Base-by-base conservation (phyloP, 805 yeast genomes). In the Metschnikowia baotianmanensis region DNA sequence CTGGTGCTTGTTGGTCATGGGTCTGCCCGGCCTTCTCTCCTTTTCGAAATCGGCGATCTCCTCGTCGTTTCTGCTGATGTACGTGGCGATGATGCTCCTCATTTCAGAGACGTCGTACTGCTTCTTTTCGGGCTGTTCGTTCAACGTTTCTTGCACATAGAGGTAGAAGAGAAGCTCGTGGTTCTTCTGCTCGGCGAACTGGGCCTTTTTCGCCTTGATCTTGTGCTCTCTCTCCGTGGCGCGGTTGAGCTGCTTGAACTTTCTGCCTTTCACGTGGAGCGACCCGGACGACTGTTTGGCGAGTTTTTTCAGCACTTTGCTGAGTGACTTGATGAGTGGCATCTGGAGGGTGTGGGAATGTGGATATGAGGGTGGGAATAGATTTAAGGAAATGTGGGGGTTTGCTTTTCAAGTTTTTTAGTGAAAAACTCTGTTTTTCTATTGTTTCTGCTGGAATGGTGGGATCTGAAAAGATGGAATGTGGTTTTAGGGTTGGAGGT, bases 261-360 rank as follows among this genome's bases (percentile, higher is more conserved):
- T 91, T 39, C 96, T 76, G 8, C 97, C 96, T 56, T 82, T 83
- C 17, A 95, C 93, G 59, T 91, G 98, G 51, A 85, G 67, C 27
- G 76, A 69, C 31, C 76, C 78, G 29, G 75, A 77, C 45, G 77
- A 67, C 31, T 50, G 55, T 52, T 74, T 74, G 42, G 76, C 67
- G 40, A 81, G 63, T 50, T 74, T 71, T 63, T 82, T 82, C 49
- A 76, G 71, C 25, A 86, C 83, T 53, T 85, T 86, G 17, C 70
- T 61, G 38, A 86, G 68, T 46, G 78, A 78, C 55, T 84, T 86
- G 13, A 79, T 83, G 46, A 82, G 63, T 12, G 88, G 88, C 90
- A 83, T 82, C 19, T 34, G 11, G 13, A 6, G 1, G 9, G 21
- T 17, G 17, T 3, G n/a, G n/a, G n/a, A n/a, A n/a, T 13, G 31